Evolutionary conservation across 2,329 filamentous ascomycete species (phyloP), one percentile per base, ranked within the genome.

Genomic region (Clonostachys rhizophaga): DNA sequence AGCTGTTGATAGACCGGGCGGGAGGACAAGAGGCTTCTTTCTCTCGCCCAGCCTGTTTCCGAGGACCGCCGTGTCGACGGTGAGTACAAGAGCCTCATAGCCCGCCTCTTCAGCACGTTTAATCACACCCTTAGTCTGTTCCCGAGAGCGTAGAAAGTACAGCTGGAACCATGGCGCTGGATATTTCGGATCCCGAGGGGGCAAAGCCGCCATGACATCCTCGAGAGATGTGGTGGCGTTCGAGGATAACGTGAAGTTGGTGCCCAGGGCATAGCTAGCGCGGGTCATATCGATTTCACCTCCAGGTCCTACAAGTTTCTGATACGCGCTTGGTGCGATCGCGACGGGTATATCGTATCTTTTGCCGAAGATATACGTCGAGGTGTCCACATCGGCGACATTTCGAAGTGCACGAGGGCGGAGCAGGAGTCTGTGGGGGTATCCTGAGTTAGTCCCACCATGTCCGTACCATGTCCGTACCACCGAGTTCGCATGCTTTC

Each of bases 361-460:
- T 7, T 50, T 47, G 8, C 71, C 71, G 50, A 81, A 78, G 4
- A 81, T 59, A 42, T 70, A 62, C 10, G 75, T 65, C 10, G 61
- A 63, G 30, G 78, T 58, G 48, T 78, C 65, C 17, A 75, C 64
- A 37, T 62, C 63, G 42, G 54, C 45, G 17, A 59, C 66, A 5
- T 64, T 59, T 35, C 61, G 55, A 56, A 78, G 60, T 64, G 78
- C 72, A 16, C 71, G 67, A 2, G 75, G 75, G 11, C 39, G 13
- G 14, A 43, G 17, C 34, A 33, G 16, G 11, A 40, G 34, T 17
- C 49, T 39, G 5, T n/a, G 9, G 8, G 24, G 24, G 24, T 30
- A 9, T 30, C 3, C 9, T 3, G 3, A 10, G 24, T 30, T 10
- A 30, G 9, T 30, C 24, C 24, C 24, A 30, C 24, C 24, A 9